Base-by-base conservation (phyloP, 2,329 filamentous ascomycete species). In the Epichloe sp. region DNA sequence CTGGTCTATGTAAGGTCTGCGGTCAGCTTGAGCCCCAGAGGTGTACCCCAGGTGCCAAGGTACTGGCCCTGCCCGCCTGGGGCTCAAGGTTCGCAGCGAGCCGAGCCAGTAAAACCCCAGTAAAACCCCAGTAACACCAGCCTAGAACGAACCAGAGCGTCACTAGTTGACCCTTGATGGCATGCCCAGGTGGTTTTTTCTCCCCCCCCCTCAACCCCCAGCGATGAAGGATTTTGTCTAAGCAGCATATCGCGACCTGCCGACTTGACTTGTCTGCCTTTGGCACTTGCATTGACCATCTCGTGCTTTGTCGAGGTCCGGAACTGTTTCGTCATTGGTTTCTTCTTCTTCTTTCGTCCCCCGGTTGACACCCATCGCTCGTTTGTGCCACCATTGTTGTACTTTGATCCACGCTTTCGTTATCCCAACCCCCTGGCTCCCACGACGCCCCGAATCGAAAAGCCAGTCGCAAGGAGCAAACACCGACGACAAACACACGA, bases 371-470 rank as follows among this genome's bases (percentile, higher is more conserved):
- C 31, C 12, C 38, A 40, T 41, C 52, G 26, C 48, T 51, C 52
- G 48, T 43, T 51, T 51, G 44, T 47, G 42, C 34, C 50, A 52
- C 51, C 21, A 44, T 5, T 41, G 12, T 31, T 31, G 26, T 10
- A 15, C 6, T 46, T 35, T 49, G 46, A 40, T 17, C 36, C 23
- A 35, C 52, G 41, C 44, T n/a, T 38, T 51, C 52, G 45, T 44
- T 46, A 40, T 51, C 41, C 40, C 34, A 44, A 46, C 35, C 23
- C 23, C 35, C 41, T 21, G 4, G 19, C 36, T 46, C 41, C 17
- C 15, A 48, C 41, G 48, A 48, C 46, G 11, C 23, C 38, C 23
- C 63, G 63, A 56, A 57, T 55, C 61, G 17, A 52, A 45, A 31
- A 48, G 23, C 23, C 35, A 17, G 36, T 50, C 21, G 48, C 48